A percentile compares a stretch with the other conserved stretches of the same genome.
These are phyloP conservation scores for Ceriops zippeliana DNA, from an alignment of 345 rosid genomes.

Conservation along the genomic window DNA sequence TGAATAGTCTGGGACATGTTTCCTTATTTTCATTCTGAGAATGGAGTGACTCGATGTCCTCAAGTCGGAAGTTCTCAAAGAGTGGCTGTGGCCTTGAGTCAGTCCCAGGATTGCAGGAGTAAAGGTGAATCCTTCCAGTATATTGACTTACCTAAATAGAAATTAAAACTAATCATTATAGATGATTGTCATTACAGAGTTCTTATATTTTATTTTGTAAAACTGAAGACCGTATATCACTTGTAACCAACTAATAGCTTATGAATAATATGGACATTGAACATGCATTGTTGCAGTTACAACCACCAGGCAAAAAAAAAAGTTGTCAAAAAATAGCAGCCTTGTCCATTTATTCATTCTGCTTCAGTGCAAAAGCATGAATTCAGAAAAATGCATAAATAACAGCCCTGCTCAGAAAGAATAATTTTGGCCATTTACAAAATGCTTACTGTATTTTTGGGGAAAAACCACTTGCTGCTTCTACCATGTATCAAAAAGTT, in stretches of 20 bases:
- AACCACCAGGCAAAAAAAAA: neutral
- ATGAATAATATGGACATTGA: neutral
- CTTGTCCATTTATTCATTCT: neutral
- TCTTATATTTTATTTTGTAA: neutral
- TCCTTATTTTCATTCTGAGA: constrained; percentile 30
- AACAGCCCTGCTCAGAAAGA: too few species aligned
- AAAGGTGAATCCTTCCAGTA: constrained; percentile 87
- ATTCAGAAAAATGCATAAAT: constrained; percentile 1
- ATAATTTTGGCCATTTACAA: too few species aligned
- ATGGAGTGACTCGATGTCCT: constrained; percentile 57
- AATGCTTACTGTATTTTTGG: too few species aligned
- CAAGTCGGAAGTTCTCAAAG: constrained; percentile 72
- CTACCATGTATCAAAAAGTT: too few species aligned
- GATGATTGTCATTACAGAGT: neutral
- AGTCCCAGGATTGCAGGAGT: constrained; percentile 62
- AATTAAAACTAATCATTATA: constrained; percentile 13
- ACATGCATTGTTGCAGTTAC: constrained; percentile 2
- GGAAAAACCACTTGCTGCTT: too few species aligned
- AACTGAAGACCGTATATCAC: neutral
- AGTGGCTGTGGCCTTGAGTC: constrained; percentile 79
- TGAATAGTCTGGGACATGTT: constrained; percentile 26
- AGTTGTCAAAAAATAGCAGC: neutral
- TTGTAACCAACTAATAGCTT: neutral
- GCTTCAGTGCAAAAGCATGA: neutral
- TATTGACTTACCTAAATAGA: constrained; percentile 75